These are phyloP conservation scores for Pseudocercospora fijiensis DNA, from an alignment of 2,329 filamentous ascomycete genomes.

Conservation along the genomic window DNA sequence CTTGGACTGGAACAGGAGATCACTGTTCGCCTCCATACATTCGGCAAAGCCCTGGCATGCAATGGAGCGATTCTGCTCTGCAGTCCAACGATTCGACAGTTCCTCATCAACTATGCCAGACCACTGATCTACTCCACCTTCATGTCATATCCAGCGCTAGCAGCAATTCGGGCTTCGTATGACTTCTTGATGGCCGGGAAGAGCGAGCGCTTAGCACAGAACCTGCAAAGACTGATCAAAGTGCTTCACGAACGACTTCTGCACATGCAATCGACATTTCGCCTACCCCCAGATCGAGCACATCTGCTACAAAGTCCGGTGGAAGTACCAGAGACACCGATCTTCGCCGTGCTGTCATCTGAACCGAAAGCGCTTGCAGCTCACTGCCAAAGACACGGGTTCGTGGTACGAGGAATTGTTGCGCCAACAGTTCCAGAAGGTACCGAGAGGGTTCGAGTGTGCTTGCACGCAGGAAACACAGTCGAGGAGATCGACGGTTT, in stretches of 20 bases:
- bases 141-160: constrained; percentile 61
- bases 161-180: constrained; percentile 59
- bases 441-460: constrained; percentile 64
- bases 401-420: constrained; percentile 65
- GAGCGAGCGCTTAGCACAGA: constrained; percentile 46
- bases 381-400: constrained; percentile 59
- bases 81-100: constrained; percentile 58
- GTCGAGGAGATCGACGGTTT: constrained; percentile 57
- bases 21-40: constrained; percentile 62
- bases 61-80: constrained; percentile 67
- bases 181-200: constrained; percentile 54
- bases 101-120: constrained; percentile 74
- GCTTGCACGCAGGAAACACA: constrained; percentile 67
- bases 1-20: constrained; percentile 57
- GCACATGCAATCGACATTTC: constrained; percentile 36
- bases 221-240: constrained; percentile 50
- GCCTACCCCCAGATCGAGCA: constrained; percentile 29
- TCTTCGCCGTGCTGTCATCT: constrained; percentile 62
- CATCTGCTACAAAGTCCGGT: constrained; percentile 35
- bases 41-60: constrained; percentile 66
- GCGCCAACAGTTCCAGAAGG: constrained; percentile 66
- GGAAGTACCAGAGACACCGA: constrained; percentile 57
- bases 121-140: constrained; percentile 73
- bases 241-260: constrained; percentile 49
- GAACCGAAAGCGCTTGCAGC: constrained; percentile 59